A percentile compares a stretch with the other conserved stretches of the same genome.
Evolutionary conservation across 2,329 filamentous ascomycete genomes (phyloP).

Genomic region (Magnaporthiopsis poae): DNA sequence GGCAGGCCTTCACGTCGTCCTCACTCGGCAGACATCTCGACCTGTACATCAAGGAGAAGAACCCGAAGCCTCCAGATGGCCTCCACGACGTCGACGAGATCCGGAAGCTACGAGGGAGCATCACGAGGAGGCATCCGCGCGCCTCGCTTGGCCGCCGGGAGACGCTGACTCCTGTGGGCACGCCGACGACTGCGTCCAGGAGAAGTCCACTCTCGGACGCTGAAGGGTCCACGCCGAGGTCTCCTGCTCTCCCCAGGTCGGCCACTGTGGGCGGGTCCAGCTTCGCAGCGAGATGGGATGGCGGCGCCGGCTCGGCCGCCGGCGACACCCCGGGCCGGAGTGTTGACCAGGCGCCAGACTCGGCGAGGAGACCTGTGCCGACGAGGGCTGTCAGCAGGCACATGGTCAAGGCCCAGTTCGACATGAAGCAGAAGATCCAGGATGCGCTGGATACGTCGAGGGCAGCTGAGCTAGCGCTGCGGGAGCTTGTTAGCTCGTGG

Average conservation of each 20-base stretch:
- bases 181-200: slow-evolving; percentile 32
- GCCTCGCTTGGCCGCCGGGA: slow-evolving; percentile 48
- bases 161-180: slow-evolving; percentile 48
- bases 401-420: slow-evolving; percentile 49
- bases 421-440: slow-evolving; percentile 51
- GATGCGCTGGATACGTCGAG: slow-evolving; percentile 71
- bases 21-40: slow-evolving; percentile 89
- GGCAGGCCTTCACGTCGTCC: slow-evolving; percentile 83
- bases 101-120: slow-evolving; percentile 67
- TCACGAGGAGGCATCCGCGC: slow-evolving; percentile 76
- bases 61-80: slow-evolving; percentile 77
- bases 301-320: slow-evolving; percentile 44
- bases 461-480: slow-evolving; percentile 73
- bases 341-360: slow-evolving; percentile 22
- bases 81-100: slow-evolving; percentile 87
- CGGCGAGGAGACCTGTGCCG: slow-evolving; percentile 25
- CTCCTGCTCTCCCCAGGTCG: slow-evolving; percentile 27
- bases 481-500: slow-evolving; percentile 72
- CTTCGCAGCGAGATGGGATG: slow-evolving; percentile 52
- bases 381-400: slow-evolving; percentile 40
- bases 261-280: background rate
- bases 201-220: slow-evolving; percentile 33
- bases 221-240: slow-evolving; percentile 22
- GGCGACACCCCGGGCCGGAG: slow-evolving; percentile 30
- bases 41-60: slow-evolving; percentile 86